These are phyloP conservation scores for Perkinsus chesapeaki DNA, from an alignment of 169 alveolate genomes.

Conservation along the genomic window DNA sequence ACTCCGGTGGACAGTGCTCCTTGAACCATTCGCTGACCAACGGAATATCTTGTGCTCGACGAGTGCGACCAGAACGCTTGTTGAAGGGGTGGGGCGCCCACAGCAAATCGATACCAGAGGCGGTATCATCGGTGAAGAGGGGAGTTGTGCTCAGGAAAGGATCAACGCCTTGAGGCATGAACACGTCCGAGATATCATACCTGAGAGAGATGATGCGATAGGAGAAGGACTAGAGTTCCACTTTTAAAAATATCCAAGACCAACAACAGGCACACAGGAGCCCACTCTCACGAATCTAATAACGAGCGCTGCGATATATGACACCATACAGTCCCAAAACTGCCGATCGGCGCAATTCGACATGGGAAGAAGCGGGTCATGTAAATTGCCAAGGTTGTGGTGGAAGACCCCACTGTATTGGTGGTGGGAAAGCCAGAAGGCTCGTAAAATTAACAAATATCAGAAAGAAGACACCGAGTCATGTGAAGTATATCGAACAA, in stretches of 20 bases:
- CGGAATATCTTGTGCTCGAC: conserved; percentile 94
- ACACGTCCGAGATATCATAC: neutral
- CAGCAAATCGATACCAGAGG: conserved; percentile 66
- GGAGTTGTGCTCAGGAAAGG: conserved; percentile 64
- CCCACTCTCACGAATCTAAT: no score
- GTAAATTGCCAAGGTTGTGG: no score
- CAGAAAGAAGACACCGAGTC: neutral
- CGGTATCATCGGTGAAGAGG: conserved; percentile 47
- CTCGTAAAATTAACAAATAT: neutral
- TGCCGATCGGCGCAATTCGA: no score
- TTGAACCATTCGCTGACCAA: conserved; percentile 95
- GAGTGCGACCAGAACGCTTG: conserved; percentile 87
- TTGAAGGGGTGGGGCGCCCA: conserved; percentile 99
- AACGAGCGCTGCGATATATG: no score
- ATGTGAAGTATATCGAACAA: no score
- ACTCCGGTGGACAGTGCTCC: conserved; percentile 91
- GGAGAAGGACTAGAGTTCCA: no score
- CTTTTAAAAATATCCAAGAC: no score
- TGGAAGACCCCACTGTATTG: no score
- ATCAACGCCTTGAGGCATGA: conserved; percentile 23
- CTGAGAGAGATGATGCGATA: neutral
- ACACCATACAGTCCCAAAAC: no score
- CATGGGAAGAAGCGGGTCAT: no score
- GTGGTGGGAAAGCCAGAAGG: no score
- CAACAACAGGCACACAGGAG: no score